These are phyloP conservation scores for Thelephora terrestris DNA, from an alignment of 1,284 basidiomycete genomes.

Conservation along the genomic window DNA sequence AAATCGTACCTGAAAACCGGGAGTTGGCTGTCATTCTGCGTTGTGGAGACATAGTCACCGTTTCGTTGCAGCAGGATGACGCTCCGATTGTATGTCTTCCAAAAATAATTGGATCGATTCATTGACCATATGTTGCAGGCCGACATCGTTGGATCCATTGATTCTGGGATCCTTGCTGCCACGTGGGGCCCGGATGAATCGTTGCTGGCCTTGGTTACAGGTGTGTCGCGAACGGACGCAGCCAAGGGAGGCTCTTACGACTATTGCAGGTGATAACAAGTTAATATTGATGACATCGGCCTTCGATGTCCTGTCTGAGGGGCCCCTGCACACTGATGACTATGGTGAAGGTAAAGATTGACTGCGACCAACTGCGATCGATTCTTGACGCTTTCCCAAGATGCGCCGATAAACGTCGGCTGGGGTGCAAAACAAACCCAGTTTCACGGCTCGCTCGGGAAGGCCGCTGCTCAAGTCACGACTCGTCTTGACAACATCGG, in stretches of 20 bases:
- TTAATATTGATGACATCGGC: slow-evolving; percentile 83
- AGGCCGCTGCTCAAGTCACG: slow-evolving; percentile 62
- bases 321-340: slow-evolving; percentile 58
- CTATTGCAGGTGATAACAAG: slow-evolving; percentile 57
- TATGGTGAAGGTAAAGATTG: slow-evolving; percentile 71
- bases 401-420: slow-evolving; percentile 88
- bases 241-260: background rate
- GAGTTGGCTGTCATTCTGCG: slow-evolving; percentile 55
- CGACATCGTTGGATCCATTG: slow-evolving; percentile 81
- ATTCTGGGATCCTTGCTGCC: slow-evolving; percentile 75
- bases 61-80: slow-evolving; percentile 52
- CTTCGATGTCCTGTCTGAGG: slow-evolving; percentile 84
- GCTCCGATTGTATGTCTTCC: slow-evolving; percentile 27
- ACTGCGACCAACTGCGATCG: background rate
- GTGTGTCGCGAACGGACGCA: slow-evolving; percentile 28
- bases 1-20: slow-evolving; percentile 56
- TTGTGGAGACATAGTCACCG: slow-evolving; percentile 70
- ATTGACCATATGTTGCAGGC: slow-evolving; percentile 27
- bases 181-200: slow-evolving; percentile 91
- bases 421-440: slow-evolving; percentile 98
- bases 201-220: slow-evolving; percentile 70
- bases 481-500: slow-evolving; percentile 26
- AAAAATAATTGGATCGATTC: background rate
- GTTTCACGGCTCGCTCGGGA: slow-evolving; percentile 95
- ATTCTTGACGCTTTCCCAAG: slow-evolving; percentile 28